Percentiles rank a stretch among this genome's conserved stretches.
phyloP scores from a whole-genome alignment of 352 stramenopile species.

The Pythium dissotocum region DNA sequence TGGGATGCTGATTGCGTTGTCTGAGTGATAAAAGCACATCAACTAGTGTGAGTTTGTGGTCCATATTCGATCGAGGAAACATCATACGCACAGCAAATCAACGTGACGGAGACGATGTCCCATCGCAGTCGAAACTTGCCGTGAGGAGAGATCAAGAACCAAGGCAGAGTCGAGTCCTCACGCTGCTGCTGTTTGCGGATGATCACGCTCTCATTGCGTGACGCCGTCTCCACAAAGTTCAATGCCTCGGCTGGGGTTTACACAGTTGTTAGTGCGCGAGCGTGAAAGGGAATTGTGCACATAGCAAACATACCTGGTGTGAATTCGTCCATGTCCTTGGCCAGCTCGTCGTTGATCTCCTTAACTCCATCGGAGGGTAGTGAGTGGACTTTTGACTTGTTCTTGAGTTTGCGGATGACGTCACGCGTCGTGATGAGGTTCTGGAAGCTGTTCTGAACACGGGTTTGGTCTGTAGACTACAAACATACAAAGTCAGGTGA shows the following conservation, averaged over 20 bases:
- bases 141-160: conserved; percentile 74
- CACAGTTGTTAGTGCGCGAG: no score
- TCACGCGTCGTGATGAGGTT: conserved; percentile 61
- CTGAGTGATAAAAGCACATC: conserved; percentile 28
- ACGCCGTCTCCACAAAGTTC: conserved; percentile 75
- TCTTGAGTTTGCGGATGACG: conserved; percentile 60
- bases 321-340: conserved; percentile 72
- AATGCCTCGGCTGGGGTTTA: conserved; percentile 48
- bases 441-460: conserved; percentile 47
- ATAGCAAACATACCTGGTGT: conserved; percentile 48
- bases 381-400: conserved; percentile 45
- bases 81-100: conserved; percentile 70
- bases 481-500: neutral
- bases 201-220: conserved; percentile 83
- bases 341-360: conserved; percentile 28
- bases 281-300: neutral
- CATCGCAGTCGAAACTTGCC: conserved; percentile 76
- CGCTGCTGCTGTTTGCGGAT: conserved; percentile 86
- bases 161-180: conserved; percentile 79
- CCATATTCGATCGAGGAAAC: neutral
- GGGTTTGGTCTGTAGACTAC: conserved; percentile 34
- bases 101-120: conserved; percentile 65
- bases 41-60: neutral
- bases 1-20: conserved; percentile 77
- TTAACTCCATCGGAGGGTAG: conserved; percentile 38